Percentiles rank a stretch among this genome's conserved stretches.
phyloP scores from a whole-genome alignment of 164 flowering plant genomes.

The Euptelea pleiosperma region DNA sequence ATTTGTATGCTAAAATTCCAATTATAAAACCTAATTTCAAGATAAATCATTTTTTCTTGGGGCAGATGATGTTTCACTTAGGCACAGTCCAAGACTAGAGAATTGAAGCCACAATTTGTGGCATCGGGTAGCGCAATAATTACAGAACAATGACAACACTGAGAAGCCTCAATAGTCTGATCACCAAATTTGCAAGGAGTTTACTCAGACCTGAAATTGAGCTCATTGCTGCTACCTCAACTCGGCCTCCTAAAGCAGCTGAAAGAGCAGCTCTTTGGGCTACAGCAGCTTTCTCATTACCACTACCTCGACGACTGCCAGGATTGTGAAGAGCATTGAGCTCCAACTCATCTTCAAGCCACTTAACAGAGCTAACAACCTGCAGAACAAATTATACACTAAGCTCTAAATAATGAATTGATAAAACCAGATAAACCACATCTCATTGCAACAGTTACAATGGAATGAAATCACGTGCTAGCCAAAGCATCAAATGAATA shows the following conservation, averaged over 20 bases:
- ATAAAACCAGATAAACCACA: not conserved
- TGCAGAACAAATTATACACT: constrained; percentile 12
- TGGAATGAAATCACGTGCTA: too few relatives aligned
- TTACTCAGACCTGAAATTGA: constrained; percentile 74
- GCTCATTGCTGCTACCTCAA: constrained; percentile 85
- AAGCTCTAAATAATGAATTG: not conserved
- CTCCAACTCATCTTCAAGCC: constrained; percentile 93
- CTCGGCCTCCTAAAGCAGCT: constrained; percentile 92
- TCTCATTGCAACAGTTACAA: not conserved
- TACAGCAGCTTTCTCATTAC: constrained; percentile 77
- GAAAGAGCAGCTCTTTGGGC: constrained; percentile 73
- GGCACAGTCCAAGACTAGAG: not conserved
- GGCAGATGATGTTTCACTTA: not conserved
- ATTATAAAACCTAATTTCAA: not conserved
- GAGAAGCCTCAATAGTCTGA: too few relatives aligned
- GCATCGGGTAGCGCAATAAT: not conserved
- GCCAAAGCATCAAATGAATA: too few relatives aligned
- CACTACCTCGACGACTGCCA: constrained; percentile 69
- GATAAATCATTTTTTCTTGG: not conserved
- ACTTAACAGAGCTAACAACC: constrained; percentile 88
- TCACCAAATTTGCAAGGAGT: not conserved
- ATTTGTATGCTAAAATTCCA: not conserved
- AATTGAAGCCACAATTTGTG: not conserved
- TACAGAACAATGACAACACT: too few relatives aligned
- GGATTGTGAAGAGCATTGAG: constrained; percentile 85